phyloP scores from a whole-genome alignment of 805 yeast species.

The Candida schatavii region DNA sequence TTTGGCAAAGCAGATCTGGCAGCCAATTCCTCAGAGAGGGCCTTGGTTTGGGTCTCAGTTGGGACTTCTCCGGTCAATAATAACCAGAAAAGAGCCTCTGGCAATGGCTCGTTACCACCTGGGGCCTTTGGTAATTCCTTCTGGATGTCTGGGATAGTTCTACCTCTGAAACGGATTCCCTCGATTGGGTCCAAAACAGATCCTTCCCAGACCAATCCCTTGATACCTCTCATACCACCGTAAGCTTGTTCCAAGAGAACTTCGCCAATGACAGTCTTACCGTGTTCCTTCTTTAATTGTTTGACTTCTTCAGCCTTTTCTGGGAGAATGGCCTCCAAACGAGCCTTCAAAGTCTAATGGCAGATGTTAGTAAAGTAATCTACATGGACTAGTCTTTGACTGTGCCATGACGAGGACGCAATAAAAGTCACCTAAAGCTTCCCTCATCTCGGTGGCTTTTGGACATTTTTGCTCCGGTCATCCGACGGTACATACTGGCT shows the following conservation, averaged over 20 bases:
- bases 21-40: slow-evolving; percentile 59
- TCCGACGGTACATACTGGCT: slow-evolving; percentile 12
- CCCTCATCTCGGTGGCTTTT: too few relatives aligned
- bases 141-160: slow-evolving; percentile 72
- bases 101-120: slow-evolving; percentile 61
- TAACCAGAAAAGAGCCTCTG: slow-evolving; percentile 78
- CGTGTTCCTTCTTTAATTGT: slow-evolving; percentile 86
- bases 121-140: slow-evolving; percentile 57
- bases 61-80: slow-evolving; percentile 74
- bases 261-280: slow-evolving; percentile 62
- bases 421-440: too few relatives aligned
- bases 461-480: too few relatives aligned
- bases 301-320: slow-evolving; percentile 89
- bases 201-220: slow-evolving; percentile 76
- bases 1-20: slow-evolving; percentile 63
- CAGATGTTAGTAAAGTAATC: neutral
- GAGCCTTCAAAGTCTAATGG: slow-evolving; percentile 79
- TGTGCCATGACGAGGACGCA: neutral
- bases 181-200: slow-evolving; percentile 71
- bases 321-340: slow-evolving; percentile 90
- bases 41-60: slow-evolving; percentile 53
- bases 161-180: slow-evolving; percentile 78
- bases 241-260: slow-evolving; percentile 44
- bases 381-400: neutral
- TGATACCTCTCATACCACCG: slow-evolving; percentile 83